Evolutionary conservation across 2,329 filamentous ascomycete species (phyloP).

Genomic region (Piedraia hortae): DNA sequence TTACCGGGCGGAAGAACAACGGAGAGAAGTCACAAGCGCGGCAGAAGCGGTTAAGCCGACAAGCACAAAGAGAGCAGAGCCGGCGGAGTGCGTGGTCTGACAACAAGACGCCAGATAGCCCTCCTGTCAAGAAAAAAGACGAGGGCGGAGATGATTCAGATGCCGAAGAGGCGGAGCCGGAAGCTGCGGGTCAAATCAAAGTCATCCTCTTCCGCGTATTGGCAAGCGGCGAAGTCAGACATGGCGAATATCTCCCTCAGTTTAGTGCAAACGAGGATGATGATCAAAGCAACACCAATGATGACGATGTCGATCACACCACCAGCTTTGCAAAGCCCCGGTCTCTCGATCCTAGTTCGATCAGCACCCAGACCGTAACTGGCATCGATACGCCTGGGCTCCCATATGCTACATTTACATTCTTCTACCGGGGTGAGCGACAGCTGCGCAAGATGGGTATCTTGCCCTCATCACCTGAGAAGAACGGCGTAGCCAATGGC

Average conservation of each 20-base stretch:
- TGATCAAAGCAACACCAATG: constrained; percentile 31
- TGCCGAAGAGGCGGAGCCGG: constrained; percentile 63
- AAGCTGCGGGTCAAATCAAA: constrained; percentile 93
- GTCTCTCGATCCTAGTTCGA: constrained; percentile 81
- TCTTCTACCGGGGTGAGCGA: constrained; percentile 84
- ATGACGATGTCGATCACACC: constrained; percentile 74
- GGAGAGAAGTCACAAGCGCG: constrained; percentile 47
- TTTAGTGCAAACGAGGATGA: constrained; percentile 94
- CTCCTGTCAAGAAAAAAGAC: constrained; percentile 13
- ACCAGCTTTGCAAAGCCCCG: constrained; percentile 96
- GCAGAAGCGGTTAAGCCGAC: constrained; percentile 40
- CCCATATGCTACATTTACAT: constrained; percentile 90
- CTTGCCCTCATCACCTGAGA: constrained; percentile 18
- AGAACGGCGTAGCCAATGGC: constrained; percentile 7
- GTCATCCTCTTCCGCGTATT: constrained; percentile 87
- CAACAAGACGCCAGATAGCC: constrained; percentile 1
- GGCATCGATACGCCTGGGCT: constrained; percentile 89
- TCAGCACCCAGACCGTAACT: constrained; percentile 97
- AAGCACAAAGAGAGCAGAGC: constrained; percentile 38
- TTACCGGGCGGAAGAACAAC: constrained; percentile 57
- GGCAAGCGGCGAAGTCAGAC: constrained; percentile 89
- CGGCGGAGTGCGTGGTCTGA: constrained; percentile 12
- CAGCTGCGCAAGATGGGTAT: constrained; percentile 96
- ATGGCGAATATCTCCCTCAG: constrained; percentile 90
- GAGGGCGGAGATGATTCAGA: constrained; percentile 54